These are phyloP conservation scores for Yarrowia alimentaria DNA, from an alignment of 805 yeast genomes.

Conservation along the genomic window DNA sequence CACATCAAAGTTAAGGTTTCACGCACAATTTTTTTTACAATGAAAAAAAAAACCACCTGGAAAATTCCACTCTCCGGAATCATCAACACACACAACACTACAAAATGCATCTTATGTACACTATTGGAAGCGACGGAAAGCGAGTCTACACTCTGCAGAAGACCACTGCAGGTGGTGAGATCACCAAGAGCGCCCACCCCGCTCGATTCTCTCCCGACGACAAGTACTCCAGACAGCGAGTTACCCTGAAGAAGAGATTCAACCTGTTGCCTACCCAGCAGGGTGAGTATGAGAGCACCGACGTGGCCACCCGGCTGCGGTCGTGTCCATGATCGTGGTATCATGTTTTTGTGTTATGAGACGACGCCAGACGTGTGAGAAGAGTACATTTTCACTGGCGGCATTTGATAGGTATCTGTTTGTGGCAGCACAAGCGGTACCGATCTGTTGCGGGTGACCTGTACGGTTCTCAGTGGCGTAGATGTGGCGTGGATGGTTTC, in stretches of 20 bases:
- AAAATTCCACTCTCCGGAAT: background rate
- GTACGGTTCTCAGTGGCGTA: too few species aligned
- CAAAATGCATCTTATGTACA: conserved; percentile 98
- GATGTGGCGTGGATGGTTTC: too few species aligned
- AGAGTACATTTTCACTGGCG: too few species aligned
- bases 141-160: conserved; percentile 91
- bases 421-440: too few species aligned
- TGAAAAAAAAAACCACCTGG: background rate
- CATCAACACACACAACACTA: conserved; percentile 6
- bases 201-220: conserved; percentile 99
- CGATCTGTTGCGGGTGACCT: too few species aligned
- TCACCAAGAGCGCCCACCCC: conserved; percentile 98
- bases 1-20: conserved; percentile 9
- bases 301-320: too few species aligned
- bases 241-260: conserved; percentile 92
- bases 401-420: too few species aligned
- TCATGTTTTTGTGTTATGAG: too few species aligned
- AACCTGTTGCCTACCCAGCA: conserved; percentile 83
- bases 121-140: conserved; percentile 90
- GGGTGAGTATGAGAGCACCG: conserved; percentile 33
- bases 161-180: conserved; percentile 77
- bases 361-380: too few species aligned
- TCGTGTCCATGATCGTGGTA: too few species aligned
- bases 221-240: conserved; percentile 98
- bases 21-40: conserved; percentile 20